A percentile compares a stretch with the other conserved stretches of the same genome.
Evolutionary conservation across 306 rosid genomes (phyloP).

Genomic region (Rubus parviflorus): DNA sequence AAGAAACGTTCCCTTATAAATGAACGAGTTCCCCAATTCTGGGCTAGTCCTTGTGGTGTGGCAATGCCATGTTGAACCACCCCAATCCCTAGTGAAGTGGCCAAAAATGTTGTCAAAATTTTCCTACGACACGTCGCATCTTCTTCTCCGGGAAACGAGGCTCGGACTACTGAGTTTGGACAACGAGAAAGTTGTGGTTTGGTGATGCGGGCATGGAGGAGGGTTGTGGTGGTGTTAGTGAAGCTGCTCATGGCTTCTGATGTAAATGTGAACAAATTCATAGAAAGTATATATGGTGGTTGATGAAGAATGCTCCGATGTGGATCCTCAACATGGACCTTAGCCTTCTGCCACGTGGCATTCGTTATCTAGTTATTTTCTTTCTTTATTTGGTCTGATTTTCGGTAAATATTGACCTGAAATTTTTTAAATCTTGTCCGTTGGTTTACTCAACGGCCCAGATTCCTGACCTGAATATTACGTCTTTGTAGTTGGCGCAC

Average conservation of each 20-base stretch:
- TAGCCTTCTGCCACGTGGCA: constrained; percentile 44
- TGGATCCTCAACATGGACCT: constrained; percentile 33
- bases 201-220: constrained; percentile 51
- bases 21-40: constrained; percentile 81
- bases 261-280: constrained; percentile 1
- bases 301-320: constrained; percentile 6
- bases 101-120: constrained; percentile 46
- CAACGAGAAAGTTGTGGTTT: constrained; percentile 20
- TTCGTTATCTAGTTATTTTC: constrained; percentile 29
- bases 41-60: constrained; percentile 48
- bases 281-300: not conserved
- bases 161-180: constrained; percentile 11
- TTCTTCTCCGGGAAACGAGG: constrained; percentile 22
- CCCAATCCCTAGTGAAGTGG: constrained; percentile 41
- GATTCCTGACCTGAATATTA: not conserved
- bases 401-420: no score
- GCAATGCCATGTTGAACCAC: constrained; percentile 6
- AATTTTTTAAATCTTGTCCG: not conserved
- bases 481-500: no score
- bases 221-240: constrained; percentile 55
- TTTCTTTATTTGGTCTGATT: no score
- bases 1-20: constrained; percentile 64
- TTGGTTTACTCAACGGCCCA: not conserved
- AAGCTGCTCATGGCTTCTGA: constrained; percentile 59
- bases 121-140: constrained; percentile 47